phyloP scores from a whole-genome alignment of 768 basidiomycete species.

The Collybia nuda region DNA sequence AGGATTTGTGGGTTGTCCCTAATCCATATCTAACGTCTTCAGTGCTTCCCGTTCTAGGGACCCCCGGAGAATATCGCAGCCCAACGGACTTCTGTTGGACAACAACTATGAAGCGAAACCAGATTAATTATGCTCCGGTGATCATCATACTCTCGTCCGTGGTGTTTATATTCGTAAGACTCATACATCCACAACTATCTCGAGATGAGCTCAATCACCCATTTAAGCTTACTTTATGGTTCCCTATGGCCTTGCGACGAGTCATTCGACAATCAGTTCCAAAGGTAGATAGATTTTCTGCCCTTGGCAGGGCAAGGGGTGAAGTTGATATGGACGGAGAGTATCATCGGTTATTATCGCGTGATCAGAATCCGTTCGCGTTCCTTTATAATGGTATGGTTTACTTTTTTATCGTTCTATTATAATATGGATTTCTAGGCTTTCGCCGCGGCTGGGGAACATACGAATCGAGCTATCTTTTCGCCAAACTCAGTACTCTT shows the following conservation, averaged over 20 bases:
- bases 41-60: conserved; percentile 49
- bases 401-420: neutral
- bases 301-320: conserved; percentile 64
- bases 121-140: conserved; percentile 67
- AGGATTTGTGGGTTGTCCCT: conserved; percentile 71
- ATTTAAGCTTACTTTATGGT: conserved; percentile 65
- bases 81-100: conserved; percentile 78
- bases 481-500: conserved; percentile 68
- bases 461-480: conserved; percentile 64
- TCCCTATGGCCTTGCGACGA: conserved; percentile 60
- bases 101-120: conserved; percentile 70
- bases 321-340: conserved; percentile 62
- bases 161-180: conserved; percentile 50
- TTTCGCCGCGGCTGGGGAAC: conserved; percentile 71
- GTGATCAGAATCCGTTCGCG: conserved; percentile 65
- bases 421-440: conserved; percentile 32
- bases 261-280: conserved; percentile 62
- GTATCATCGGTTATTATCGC: conserved; percentile 63
- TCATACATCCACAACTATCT: conserved; percentile 1
- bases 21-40: conserved; percentile 71
- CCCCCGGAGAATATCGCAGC: conserved; percentile 53
- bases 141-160: conserved; percentile 57
- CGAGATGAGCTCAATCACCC: neutral
- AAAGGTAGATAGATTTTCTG: conserved; percentile 64
- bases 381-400: conserved; percentile 68